Conservation (phyloP, 2,329 filamentous ascomycete species). For the Phialemoniopsis sp. region DNA sequence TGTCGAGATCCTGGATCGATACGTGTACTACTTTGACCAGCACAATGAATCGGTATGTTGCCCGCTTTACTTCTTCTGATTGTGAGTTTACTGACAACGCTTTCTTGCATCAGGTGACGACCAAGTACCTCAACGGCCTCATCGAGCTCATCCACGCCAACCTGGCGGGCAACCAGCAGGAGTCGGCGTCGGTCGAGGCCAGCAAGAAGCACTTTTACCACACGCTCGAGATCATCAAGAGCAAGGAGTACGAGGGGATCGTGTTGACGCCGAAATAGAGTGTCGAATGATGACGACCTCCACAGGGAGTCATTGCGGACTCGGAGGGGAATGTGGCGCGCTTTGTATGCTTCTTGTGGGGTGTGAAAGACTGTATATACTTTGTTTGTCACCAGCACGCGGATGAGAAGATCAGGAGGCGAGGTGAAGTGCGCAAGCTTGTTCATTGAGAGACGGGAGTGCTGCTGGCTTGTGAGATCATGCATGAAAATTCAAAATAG, state of each 20-base stretch:
- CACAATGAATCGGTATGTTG: constrained; percentile 82
- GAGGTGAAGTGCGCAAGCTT: too few species aligned
- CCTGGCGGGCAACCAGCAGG: constrained; percentile 76
- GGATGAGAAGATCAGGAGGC: too few species aligned
- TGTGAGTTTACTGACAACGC: too few species aligned
- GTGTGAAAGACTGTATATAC: too few species aligned
- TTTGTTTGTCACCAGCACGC: too few species aligned
- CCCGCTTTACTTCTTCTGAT: not conserved
- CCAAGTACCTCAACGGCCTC: constrained; percentile 94
- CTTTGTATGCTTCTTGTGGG: too few species aligned
- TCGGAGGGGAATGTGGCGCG: too few species aligned
- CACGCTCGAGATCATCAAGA: constrained; percentile 89
- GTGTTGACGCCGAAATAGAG: constrained; percentile 59
- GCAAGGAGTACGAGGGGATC: constrained; percentile 89
- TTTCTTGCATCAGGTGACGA: constrained; percentile 62
- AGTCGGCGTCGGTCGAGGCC: constrained; percentile 78
- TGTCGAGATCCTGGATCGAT: constrained; percentile 96
- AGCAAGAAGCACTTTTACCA: constrained; percentile 92
- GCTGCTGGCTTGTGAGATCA: too few species aligned
- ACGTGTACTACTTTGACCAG: constrained; percentile 99
- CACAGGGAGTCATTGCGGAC: too few species aligned
- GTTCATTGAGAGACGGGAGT: too few species aligned
- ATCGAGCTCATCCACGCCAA: constrained; percentile 99
- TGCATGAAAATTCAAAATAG: too few species aligned
- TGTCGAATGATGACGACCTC: too few species aligned